Conservation (phyloP, 2,329 filamentous ascomycete species). For the Trichoderma brevicompactum region DNA sequence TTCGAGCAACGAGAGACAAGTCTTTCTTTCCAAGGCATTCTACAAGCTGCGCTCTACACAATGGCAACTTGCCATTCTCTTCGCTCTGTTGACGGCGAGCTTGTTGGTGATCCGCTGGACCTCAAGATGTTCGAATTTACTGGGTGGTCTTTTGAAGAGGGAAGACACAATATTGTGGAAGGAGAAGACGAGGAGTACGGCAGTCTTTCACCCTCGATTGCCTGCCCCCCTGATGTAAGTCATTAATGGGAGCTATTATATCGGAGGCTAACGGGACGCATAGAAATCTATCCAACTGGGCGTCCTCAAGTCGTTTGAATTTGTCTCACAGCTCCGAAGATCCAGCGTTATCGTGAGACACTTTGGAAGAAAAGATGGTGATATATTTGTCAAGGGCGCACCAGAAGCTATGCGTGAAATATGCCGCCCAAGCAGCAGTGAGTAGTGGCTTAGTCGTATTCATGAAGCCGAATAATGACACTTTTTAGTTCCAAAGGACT, state of each 20-base stretch:
- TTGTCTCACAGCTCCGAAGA: slow-evolving; percentile 87
- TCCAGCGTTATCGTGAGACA: slow-evolving; percentile 91
- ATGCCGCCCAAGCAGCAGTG: slow-evolving; percentile 78
- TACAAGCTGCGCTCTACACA: slow-evolving; percentile 75
- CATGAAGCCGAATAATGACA: background rate
- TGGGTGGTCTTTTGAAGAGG: slow-evolving; percentile 89
- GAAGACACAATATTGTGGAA: slow-evolving; percentile 67
- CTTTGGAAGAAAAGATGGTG: slow-evolving; percentile 81
- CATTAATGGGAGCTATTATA: background rate
- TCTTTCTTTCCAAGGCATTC: slow-evolving; percentile 40
- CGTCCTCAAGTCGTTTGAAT: slow-evolving; percentile 90
- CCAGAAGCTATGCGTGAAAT: slow-evolving; percentile 97
- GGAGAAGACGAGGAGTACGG: slow-evolving; percentile 74
- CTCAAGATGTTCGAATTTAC: slow-evolving; percentile 99
- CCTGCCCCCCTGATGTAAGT: slow-evolving; percentile 69
- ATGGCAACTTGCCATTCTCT: slow-evolving; percentile 98
- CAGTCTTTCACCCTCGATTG: slow-evolving; percentile 83
- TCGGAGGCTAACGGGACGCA: background rate
- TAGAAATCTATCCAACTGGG: slow-evolving; percentile 76
- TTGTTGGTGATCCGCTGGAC: slow-evolving; percentile 92
- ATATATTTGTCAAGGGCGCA: slow-evolving; percentile 93
- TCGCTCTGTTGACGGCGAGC: slow-evolving; percentile 80
- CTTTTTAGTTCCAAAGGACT: slow-evolving; percentile 73
- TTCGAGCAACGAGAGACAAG: slow-evolving; percentile 54
- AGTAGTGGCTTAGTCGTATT: slow-evolving; percentile 44